Conservation (phyloP, 192 early-diverging fungal genomes). For the Podila epicladia region DNA sequence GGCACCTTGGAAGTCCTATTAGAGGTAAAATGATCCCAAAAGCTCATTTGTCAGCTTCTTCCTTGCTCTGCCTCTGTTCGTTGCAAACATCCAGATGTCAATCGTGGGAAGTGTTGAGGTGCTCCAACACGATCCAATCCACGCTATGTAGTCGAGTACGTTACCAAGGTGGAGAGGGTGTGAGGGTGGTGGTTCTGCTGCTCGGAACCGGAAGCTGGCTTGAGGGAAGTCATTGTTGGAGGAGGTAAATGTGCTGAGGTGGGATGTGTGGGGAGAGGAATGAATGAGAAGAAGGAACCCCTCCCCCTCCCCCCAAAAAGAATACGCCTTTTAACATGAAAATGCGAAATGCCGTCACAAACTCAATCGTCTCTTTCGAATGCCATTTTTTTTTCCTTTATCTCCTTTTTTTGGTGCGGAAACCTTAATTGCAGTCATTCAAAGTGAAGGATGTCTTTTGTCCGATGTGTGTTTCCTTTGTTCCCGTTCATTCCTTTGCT, state of each 20-base stretch:
- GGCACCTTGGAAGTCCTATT: conserved; percentile 68
- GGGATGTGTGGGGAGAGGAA: background rate
- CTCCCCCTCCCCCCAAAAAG: no score
- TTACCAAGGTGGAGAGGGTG: conserved; percentile 63
- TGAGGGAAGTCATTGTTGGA: conserved; percentile 21
- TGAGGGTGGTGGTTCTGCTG: conserved; percentile 59
- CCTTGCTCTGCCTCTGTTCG: background rate
- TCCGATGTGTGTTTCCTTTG: no score
- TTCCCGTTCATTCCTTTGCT: no score
- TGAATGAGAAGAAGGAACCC: background rate
- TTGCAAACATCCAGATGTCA: background rate
- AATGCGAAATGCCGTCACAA: no score
- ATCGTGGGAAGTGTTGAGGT: no score
- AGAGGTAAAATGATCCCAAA: background rate
- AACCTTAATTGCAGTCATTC: no score
- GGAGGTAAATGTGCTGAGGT: background rate
- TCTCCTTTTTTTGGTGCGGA: no score
- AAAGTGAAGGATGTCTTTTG: no score
- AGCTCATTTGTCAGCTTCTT: background rate
- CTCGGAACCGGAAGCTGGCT: conserved; percentile 8
- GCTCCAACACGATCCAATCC: background rate
- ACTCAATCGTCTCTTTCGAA: no score
- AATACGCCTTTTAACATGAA: no score
- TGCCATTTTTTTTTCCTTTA: no score
- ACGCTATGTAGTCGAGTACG: background rate